phyloP scores from a whole-genome alignment of 176 grass and related monocot species.

The Ampelocalamus luodianensis region DNA sequence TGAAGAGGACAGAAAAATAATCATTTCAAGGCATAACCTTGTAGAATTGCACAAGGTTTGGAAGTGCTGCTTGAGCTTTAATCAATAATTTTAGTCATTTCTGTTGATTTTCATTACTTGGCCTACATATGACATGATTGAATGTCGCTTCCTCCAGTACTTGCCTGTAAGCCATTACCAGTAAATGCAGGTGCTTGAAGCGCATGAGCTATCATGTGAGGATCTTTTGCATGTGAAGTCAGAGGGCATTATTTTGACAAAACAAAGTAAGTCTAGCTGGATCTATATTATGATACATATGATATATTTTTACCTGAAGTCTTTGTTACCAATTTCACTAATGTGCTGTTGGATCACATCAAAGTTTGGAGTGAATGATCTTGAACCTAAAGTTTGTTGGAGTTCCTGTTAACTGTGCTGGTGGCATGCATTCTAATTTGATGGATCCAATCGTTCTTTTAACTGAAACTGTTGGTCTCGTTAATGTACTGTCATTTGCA shows the following conservation, averaged over 20 bases:
- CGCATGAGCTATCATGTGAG: constrained; percentile 67
- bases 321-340: background rate
- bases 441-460: background rate
- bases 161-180: constrained; percentile 28
- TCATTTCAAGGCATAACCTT: constrained; percentile 78
- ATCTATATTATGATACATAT: constrained; percentile 36
- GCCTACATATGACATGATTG: constrained; percentile 22
- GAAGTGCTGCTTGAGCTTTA: constrained; percentile 16
- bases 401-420: constrained; percentile 5
- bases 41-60: constrained; percentile 83
- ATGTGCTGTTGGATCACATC: constrained; percentile 18
- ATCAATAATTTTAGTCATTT: constrained; percentile 35
- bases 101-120: constrained; percentile 28
- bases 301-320: constrained; percentile 33
- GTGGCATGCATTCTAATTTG: constrained; percentile 31
- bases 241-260: constrained; percentile 79
- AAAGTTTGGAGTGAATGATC: constrained; percentile 10
- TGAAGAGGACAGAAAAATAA: constrained; percentile 86
- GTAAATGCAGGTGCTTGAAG: constrained; percentile 71
- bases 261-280: constrained; percentile 66
- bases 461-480: constrained; percentile 1
- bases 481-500: constrained; percentile 20
- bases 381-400: constrained; percentile 10
- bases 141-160: constrained; percentile 15
- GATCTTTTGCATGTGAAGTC: constrained; percentile 83